Percentiles rank a stretch among this genome's conserved stretches.
Conservation (phyloP, 2,329 filamentous ascomycete species). For the Aspergillus intermedius region DNA sequence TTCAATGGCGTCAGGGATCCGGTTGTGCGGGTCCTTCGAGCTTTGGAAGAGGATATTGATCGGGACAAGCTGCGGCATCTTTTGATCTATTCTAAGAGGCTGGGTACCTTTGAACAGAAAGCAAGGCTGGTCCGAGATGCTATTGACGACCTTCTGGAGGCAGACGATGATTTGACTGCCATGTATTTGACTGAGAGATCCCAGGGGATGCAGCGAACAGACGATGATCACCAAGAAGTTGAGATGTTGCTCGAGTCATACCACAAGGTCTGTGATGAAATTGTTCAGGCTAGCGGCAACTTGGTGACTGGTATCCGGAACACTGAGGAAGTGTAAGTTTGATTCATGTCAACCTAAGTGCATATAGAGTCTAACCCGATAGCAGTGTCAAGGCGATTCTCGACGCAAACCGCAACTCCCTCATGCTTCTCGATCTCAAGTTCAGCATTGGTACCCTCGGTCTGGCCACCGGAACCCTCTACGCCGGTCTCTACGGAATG, state of each 20-base stretch:
- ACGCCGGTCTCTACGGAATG: conserved; percentile 99
- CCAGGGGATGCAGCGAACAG: conserved; percentile 62
- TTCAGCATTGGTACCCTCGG: conserved; percentile 93
- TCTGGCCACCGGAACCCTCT: conserved; percentile 88
- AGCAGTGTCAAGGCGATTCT: conserved; percentile 86
- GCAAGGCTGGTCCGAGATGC: conserved; percentile 88
- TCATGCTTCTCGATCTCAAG: conserved; percentile 95
- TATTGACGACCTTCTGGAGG: conserved; percentile 90
- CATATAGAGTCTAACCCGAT: conserved; percentile 12
- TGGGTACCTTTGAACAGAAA: conserved; percentile 97
- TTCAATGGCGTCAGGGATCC: conserved; percentile 91
- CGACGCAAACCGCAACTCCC: conserved; percentile 93
- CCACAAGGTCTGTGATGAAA: conserved; percentile 95
- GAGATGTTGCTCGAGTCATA: conserved; percentile 97
- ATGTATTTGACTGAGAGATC: conserved; percentile 95
- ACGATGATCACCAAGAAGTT: conserved; percentile 90
- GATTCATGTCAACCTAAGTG: no score
- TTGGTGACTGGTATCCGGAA: conserved; percentile 92
- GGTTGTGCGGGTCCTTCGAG: conserved; percentile 78
- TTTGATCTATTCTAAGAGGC: conserved; percentile 87
- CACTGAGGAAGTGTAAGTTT: conserved; percentile 88
- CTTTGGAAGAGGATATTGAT: conserved; percentile 94
- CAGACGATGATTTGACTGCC: conserved; percentile 84
- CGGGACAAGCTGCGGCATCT: conserved; percentile 85
- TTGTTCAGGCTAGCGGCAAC: conserved; percentile 90